These are phyloP conservation scores for Forsythia viridissima DNA, from an alignment of 257 asterid genomes.

Conservation along the genomic window DNA sequence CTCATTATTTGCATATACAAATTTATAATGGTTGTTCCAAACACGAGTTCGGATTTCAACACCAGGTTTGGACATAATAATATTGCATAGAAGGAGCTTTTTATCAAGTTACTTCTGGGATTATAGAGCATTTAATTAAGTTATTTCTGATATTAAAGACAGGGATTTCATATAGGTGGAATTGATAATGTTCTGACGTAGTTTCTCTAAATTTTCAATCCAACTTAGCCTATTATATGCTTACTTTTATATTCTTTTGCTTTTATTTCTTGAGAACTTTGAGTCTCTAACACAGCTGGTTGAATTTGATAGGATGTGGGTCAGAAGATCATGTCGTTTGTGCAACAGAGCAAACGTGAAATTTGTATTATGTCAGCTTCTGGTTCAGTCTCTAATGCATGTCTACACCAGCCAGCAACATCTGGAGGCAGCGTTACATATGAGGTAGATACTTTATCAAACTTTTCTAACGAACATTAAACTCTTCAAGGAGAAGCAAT, in stretches of 20 bases:
- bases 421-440: slow-evolving; percentile 59
- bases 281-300: slow-evolving; percentile 5
- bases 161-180: not conserved
- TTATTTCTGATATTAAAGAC: not conserved
- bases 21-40: not conserved
- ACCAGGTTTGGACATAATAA: not conserved
- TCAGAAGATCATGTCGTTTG: slow-evolving; percentile 54
- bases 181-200: not conserved
- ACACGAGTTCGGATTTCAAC: not conserved
- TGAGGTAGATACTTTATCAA: slow-evolving; percentile 25
- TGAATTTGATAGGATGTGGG: slow-evolving; percentile 48
- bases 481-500: not conserved
- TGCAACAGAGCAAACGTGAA: slow-evolving; percentile 57
- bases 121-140: not conserved
- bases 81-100: not conserved
- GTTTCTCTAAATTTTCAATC: not conserved
- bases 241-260: not conserved
- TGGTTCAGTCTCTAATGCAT: slow-evolving; percentile 60
- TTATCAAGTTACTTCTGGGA: not conserved
- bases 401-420: slow-evolving; percentile 61
- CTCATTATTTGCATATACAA: not conserved
- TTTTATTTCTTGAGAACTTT: slow-evolving; percentile 6
- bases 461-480: not conserved
- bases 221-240: not conserved
- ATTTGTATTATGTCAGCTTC: slow-evolving; percentile 62